Evolutionary conservation across 371 early-diverging fungal species (phyloP).

Genomic region (Funneliformis caledonium): DNA sequence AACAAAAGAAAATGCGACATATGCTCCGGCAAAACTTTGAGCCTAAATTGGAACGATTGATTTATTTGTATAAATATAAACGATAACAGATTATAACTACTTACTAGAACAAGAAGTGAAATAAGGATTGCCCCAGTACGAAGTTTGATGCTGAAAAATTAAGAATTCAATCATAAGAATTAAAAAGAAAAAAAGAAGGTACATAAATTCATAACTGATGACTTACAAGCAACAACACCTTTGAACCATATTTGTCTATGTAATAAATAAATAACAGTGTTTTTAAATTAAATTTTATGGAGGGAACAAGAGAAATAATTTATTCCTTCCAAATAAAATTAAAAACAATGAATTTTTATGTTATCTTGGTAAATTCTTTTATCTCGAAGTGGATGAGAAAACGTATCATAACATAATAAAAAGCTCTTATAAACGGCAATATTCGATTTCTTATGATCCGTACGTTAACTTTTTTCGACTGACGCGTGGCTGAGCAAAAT

Average conservation of each 20-base stretch:
- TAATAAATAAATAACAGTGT: not conserved
- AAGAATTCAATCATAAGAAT: not conserved
- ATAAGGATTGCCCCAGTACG: conserved; percentile 15
- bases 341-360: no score
- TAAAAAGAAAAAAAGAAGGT: not conserved
- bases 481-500: not conserved
- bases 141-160: not conserved
- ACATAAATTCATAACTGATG: not conserved
- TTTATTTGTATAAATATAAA: not conserved
- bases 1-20: not conserved
- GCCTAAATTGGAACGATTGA: not conserved
- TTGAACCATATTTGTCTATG: not conserved
- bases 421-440: not conserved
- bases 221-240: conserved; percentile 18
- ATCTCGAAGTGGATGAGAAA: not conserved
- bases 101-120: not conserved
- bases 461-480: not conserved
- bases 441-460: not conserved
- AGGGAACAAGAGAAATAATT: not conserved
- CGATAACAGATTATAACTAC: not conserved
- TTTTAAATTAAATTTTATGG: not conserved
- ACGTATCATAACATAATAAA: not conserved
- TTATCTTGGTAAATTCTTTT: no score
- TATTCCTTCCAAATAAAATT: not conserved
- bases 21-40: not conserved